Base-by-base conservation (phyloP, 306 rosid species). In the Quercus cerris region DNA sequence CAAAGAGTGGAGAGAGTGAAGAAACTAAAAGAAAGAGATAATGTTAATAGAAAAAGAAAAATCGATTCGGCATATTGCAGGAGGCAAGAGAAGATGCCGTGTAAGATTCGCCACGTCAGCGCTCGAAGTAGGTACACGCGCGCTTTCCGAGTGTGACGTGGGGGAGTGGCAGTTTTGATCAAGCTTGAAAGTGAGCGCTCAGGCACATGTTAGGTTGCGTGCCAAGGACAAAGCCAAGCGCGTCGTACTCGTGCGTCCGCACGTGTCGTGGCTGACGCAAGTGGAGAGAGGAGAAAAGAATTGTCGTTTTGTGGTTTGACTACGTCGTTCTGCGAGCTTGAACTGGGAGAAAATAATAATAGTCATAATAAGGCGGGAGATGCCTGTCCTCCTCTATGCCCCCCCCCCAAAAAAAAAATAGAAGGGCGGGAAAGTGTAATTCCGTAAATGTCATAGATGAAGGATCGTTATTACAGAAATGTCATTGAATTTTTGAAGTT, bases 241-340 rank as follows among this genome's bases (percentile, higher is more conserved):
- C 52, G 14, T 6, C 18, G 33, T 4, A 54, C 63, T 3, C 25
- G 73, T 76, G 64, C 19, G 67, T 3, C 22, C 58, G 56, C 73
- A 73, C 77, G 76, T 69, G 73, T 35, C 44, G 25, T 71, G 73
- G 70, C 49, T 67, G 72, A 75, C 83, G 74, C 59, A 49, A 61
- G 30, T 73, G 12, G 46, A 41, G 46, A 38, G 46, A 41, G 46
- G 46, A 41, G 46, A 41, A 41, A 41, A 41, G 8, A 23, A 62
- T 31, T 70, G 71, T 75, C 72, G 70, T 75, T 71, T 70, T 13
- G 52, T n/a, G 54, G 56, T 82, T 82, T 79, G 81, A 85, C 81
- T 85, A 72, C 8, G 15, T 68, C 51, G 31, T 28, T 25, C 38
- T 14, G 22, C 44, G 20, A 5, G 49, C 41, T 67, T 56, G 28